Base-by-base conservation (phyloP, 495 filamentous ascomycete species). In the Hypoxylon rickii region DNA sequence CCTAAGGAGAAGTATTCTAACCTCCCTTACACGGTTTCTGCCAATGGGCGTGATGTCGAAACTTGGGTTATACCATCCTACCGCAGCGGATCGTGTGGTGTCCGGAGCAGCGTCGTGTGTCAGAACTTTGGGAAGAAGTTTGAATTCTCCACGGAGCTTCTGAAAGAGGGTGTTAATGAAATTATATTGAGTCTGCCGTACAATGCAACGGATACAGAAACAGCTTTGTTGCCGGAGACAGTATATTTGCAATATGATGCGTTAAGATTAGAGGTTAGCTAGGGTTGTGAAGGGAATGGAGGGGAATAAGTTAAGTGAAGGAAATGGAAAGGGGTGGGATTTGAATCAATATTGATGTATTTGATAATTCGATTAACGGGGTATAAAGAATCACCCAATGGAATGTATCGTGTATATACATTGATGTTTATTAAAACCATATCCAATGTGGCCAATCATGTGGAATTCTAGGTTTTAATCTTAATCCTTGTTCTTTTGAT, bases 221-320 rank as follows among this genome's bases (percentile, higher is more conserved):
- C 72, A 11, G 77, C 77, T 3, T 41, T 78, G 19, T 40, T 82
- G 8, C 76, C 76, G 0, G 60, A 43, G 24, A 74, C 65, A 6
- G 64, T 80, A 4, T 82, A 80, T 59, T 69, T 80, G 22, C 75
- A 82, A 64, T 81, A 82, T 52, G 76, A 80, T 70, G 77, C 77
- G 7, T 52, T 81, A 51, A 64, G 74, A 33, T 55, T 80, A 16
- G 77, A 82, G 52, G 19, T 82, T 31, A 50, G 54, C n/a, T 69
- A 45, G 40, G 10, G n/a, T n/a, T n/a, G n/a, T n/a, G n/a, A n/a
- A n/a, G n/a, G n/a, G n/a, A n/a, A n/a, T n/a, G n/a, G n/a, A n/a
- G n/a, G n/a, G n/a, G n/a, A n/a, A n/a, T n/a, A n/a, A n/a, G n/a
- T n/a, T n/a, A n/a, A n/a, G n/a, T n/a, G n/a, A n/a, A n/a, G n/a